phyloP scores from a whole-genome alignment of 2,329 filamentous ascomycete genomes.

The Paecilomyces formosus region DNA sequence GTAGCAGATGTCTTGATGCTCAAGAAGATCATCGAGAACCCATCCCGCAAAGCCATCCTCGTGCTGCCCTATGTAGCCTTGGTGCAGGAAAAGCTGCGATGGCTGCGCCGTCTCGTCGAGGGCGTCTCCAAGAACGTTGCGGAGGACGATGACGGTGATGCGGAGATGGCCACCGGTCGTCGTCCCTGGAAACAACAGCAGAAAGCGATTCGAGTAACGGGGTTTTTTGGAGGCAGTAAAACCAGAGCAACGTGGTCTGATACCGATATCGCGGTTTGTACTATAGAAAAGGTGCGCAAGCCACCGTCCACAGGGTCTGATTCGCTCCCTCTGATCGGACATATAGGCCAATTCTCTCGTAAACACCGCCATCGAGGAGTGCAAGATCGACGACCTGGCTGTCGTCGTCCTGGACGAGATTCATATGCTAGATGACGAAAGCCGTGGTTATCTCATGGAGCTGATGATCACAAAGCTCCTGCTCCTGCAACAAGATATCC shows the following conservation, averaged over 20 bases:
- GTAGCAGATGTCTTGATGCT: conserved; percentile 68
- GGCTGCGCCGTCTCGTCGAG: conserved; percentile 61
- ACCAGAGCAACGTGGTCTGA: conserved; percentile 61
- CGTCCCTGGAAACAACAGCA: conserved; percentile 52
- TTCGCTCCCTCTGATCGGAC: conserved; percentile 1
- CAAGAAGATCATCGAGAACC: conserved; percentile 59
- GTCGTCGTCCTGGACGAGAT: conserved; percentile 68
- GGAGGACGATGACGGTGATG: conserved; percentile 21
- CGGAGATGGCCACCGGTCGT: conserved; percentile 30
- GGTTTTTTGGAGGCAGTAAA: conserved; percentile 69
- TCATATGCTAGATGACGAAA: conserved; percentile 75
- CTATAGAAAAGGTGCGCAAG: conserved; percentile 62
- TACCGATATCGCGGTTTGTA: conserved; percentile 71
- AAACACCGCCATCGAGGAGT: conserved; percentile 66
- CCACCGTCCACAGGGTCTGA: conserved; percentile 11
- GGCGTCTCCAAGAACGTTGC: conserved; percentile 43
- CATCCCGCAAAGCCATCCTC: conserved; percentile 60
- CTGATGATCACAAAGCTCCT: conserved; percentile 66
- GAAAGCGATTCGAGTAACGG: conserved; percentile 57
- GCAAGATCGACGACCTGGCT: conserved; percentile 55
- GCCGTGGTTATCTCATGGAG: conserved; percentile 68
- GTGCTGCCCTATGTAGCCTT: conserved; percentile 72
- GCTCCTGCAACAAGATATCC: conserved; percentile 58
- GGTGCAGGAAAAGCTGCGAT: conserved; percentile 71
- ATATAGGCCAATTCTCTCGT: conserved; percentile 64